phyloP scores from a whole-genome alignment of 768 basidiomycete species.

The Gymnopilus junonius region DNA sequence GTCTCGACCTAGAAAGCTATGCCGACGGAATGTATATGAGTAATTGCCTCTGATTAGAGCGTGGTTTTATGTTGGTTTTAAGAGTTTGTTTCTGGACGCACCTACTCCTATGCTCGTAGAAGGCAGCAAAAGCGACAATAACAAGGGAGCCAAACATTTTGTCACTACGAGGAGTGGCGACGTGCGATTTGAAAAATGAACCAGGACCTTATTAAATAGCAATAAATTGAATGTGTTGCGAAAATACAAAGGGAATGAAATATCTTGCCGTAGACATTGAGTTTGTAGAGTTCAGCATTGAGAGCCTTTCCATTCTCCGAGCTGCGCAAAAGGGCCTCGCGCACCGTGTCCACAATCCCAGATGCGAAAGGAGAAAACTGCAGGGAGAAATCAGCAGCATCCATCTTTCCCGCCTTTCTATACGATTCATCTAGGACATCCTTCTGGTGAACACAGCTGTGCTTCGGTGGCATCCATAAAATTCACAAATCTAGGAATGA shows the following conservation, averaged over 20 bases:
- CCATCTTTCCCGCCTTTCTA: slow-evolving; percentile 51
- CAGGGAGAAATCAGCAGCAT: slow-evolving; percentile 36
- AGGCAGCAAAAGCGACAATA: slow-evolving; percentile 45
- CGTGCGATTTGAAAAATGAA: slow-evolving; percentile 51
- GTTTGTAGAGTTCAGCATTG: slow-evolving; percentile 43
- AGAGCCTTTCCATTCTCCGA: slow-evolving; percentile 20
- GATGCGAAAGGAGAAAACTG: slow-evolving; percentile 28
- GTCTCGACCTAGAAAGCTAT: too few species aligned
- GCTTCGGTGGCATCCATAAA: background rate
- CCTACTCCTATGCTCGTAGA: too few species aligned
- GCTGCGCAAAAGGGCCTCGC: slow-evolving; percentile 21
- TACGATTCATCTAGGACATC: slow-evolving; percentile 49
- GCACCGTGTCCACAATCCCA: slow-evolving; percentile 28
- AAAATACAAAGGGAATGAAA: background rate
- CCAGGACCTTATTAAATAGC: slow-evolving; percentile 20
- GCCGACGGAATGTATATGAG: too few species aligned
- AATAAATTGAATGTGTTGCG: too few species aligned
- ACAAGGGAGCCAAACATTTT: slow-evolving; percentile 55
- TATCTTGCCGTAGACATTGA: slow-evolving; percentile 47
- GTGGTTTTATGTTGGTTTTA: too few species aligned
- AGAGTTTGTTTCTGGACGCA: too few species aligned
- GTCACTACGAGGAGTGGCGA: slow-evolving; percentile 46
- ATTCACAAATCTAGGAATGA: background rate
- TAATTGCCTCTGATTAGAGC: too few species aligned
- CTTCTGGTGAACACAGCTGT: slow-evolving; percentile 30